Evolutionary conservation across 257 asterid genomes (phyloP), one percentile per base, ranked within the genome.

Genomic region (Hygrophila difformis): DNA sequence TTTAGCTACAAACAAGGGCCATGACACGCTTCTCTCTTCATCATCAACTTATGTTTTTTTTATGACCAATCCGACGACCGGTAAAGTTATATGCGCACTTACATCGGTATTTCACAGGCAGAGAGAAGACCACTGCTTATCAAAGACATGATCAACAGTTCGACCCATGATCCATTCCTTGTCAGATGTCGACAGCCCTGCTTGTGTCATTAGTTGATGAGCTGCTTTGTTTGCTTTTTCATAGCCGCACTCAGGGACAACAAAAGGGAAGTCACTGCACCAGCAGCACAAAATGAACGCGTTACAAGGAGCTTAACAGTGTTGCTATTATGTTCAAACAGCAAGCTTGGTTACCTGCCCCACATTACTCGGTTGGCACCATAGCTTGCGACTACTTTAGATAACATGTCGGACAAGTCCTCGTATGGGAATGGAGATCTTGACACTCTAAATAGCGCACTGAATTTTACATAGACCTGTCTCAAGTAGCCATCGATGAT

Each of bases 341-440:
- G n/a, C n/a, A n/a, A n/a, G n/a, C n/a, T n/a, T n/a, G n/a, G n/a
- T 8, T 24, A 24, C 31, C 31, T 24, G 3, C 31, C 31, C 95
- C 93, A 81, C 95, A 84, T 81, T 59, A 81, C 46, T 24, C 79
- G 80, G 60, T 71, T 68, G 51, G 87, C 91, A 19, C 95, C 93
- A 44, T 68, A 81, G 67, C 78, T 63, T 40, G 84, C 64, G 59
- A 81, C 79, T 17, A 78, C 15, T 50, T 63, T 64, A 3, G 76
- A 61, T 29, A 81, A 68, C 51, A 71, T 44, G 18, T 59, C 47
- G 14, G 73, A 58, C 49, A 81, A 60, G 63, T 84, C 95, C 39
- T 71, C 71, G 26, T 57, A 80, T 0, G 93, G 93, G 61, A 67
- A 69, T 24, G 8, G 31, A 3, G 3, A 24, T 24, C 31, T 79